phyloP scores from a whole-genome alignment of 768 basidiomycete genomes.

The Paxillus rubicundulus region DNA sequence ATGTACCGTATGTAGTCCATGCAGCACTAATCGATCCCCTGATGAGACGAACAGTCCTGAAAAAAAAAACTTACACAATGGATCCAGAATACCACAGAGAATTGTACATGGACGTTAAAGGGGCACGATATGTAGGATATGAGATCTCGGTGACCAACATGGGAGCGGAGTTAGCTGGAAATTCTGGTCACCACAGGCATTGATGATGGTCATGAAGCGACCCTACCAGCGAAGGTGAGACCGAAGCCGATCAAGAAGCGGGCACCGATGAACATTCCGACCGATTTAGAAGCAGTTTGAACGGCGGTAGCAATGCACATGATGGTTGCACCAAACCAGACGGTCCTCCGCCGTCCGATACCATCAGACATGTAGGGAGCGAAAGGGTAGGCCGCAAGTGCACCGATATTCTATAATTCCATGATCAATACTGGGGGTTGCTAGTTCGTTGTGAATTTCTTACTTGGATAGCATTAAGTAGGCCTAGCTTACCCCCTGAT shows the following conservation, averaged over 20 bases:
- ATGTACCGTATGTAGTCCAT: conserved; percentile 85
- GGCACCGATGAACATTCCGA: conserved; percentile 79
- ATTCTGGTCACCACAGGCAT: neutral
- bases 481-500: conserved; percentile 53
- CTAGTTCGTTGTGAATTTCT: conserved; percentile 1
- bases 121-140: conserved; percentile 79
- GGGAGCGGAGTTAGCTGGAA: conserved; percentile 66
- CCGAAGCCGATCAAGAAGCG: conserved; percentile 79
- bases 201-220: neutral
- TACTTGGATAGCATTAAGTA: conserved; percentile 75
- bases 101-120: conserved; percentile 76
- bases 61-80: conserved; percentile 52
- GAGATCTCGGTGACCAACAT: conserved; percentile 85
- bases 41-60: neutral
- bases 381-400: conserved; percentile 65
- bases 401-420: conserved; percentile 58
- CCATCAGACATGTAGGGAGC: conserved; percentile 71
- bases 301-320: conserved; percentile 68
- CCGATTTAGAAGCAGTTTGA: conserved; percentile 68
- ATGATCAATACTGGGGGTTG: neutral
- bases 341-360: conserved; percentile 62
- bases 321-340: conserved; percentile 67
- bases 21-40: conserved; percentile 48
- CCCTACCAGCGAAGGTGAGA: conserved; percentile 62
- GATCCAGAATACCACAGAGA: conserved; percentile 85